phyloP scores from a whole-genome alignment of 2,329 filamentous ascomycete species.

The Cercospora janseana region DNA sequence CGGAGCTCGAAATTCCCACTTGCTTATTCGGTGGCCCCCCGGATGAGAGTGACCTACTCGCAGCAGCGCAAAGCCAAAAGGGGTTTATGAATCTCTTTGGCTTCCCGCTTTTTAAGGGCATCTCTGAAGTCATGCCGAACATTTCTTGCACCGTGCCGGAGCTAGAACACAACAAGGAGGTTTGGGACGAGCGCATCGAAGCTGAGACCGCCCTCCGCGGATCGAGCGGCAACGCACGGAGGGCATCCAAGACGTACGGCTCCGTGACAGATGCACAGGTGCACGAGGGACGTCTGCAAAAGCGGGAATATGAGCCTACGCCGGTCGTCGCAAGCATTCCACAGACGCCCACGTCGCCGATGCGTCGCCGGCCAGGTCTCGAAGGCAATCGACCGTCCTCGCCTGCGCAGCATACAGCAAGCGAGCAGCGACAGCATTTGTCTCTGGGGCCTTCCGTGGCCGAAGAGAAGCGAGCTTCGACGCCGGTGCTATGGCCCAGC shows the following conservation, averaged over 20 bases:
- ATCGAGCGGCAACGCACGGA: constrained; percentile 24
- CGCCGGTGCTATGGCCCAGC: constrained; percentile 26
- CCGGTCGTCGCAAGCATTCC: constrained; percentile 25
- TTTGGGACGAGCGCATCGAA: constrained; percentile 69
- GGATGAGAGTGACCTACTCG: constrained; percentile 77
- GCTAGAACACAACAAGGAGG: constrained; percentile 70
- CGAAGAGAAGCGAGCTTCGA: constrained; percentile 31
- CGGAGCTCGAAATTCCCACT: constrained; percentile 79
- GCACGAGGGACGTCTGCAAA: constrained; percentile 33
- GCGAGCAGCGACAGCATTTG: constrained; percentile 30
- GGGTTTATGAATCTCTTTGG: constrained; percentile 97
- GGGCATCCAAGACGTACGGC: constrained; percentile 31
- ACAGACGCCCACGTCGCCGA: constrained; percentile 27
- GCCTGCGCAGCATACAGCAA: constrained; percentile 26
- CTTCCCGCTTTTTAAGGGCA: constrained; percentile 82
- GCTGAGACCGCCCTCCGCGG: constrained; percentile 57
- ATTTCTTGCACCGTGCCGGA: constrained; percentile 83
- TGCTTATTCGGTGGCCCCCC: constrained; percentile 77
- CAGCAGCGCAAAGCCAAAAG: constrained; percentile 82
- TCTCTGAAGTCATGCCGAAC: constrained; percentile 79
- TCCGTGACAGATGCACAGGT: constrained; percentile 35
- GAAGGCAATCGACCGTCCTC: constrained; percentile 16
- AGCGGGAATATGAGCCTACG: constrained; percentile 33
- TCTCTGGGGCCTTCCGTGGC: constrained; percentile 22
- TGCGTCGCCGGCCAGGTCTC: constrained; percentile 23